These are phyloP conservation scores for Saccharomycopsis fibuligera DNA, from an alignment of 805 yeast species.

Conservation along the genomic window DNA sequence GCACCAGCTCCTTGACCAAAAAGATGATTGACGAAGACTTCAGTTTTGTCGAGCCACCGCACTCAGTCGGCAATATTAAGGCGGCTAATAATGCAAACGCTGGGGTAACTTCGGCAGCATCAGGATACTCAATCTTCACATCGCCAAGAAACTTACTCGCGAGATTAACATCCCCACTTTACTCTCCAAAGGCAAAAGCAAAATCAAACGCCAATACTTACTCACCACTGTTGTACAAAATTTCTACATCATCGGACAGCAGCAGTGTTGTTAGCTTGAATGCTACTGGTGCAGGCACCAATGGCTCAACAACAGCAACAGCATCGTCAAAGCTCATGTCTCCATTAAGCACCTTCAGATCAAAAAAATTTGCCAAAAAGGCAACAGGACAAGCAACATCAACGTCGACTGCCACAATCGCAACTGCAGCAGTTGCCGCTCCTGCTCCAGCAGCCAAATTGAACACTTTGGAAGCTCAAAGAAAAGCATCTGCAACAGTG, in stretches of 20 bases:
- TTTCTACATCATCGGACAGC: slow-evolving; percentile 16
- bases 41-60: slow-evolving; percentile 22
- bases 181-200: slow-evolving; percentile 6
- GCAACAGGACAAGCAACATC: too few relatives aligned
- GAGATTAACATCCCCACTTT: slow-evolving; percentile 10
- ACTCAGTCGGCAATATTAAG: too few relatives aligned
- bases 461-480: background rate
- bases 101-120: slow-evolving; percentile 10
- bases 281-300: too few relatives aligned
- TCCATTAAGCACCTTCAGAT: slow-evolving; percentile 15
- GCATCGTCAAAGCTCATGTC: slow-evolving; percentile 15
- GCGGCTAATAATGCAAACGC: slow-evolving; percentile 2
- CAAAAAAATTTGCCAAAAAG: slow-evolving; percentile 3
- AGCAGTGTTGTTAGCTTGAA: too few relatives aligned
- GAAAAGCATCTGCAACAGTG: background rate
- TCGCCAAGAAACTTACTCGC: slow-evolving; percentile 19
- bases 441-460: background rate
- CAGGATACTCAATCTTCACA: too few relatives aligned
- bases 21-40: slow-evolving; percentile 21
- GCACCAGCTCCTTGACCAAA: slow-evolving; percentile 14
- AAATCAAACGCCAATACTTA: background rate
- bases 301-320: too few relatives aligned
- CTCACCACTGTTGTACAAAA: slow-evolving; percentile 18
- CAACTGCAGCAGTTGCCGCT: background rate
- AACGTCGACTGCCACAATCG: too few relatives aligned